Base-by-base conservation (phyloP, 352 stramenopile genomes). In the Globisporangium irregulare region DNA sequence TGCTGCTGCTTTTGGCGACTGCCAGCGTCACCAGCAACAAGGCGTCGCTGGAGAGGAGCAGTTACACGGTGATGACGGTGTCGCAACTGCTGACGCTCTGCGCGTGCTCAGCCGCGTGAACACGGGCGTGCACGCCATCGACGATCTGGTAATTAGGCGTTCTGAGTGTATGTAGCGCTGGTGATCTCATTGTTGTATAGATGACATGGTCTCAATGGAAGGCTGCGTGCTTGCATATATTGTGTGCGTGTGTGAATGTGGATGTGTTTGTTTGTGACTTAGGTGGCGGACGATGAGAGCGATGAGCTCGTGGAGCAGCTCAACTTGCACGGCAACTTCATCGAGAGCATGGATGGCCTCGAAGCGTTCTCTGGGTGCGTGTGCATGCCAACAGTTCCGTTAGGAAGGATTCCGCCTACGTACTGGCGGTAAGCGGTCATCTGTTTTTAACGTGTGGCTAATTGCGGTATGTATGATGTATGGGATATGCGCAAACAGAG, bases 301-400 rank as follows among this genome's bases (percentile, higher is more conserved):
- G 77, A 89, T 58, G 75, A 82, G 29, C 63, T 70, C 20, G 76
- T 92, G 32, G 81, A 87, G 74, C 84, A 92, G 62, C 72, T 95
- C 63, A 95, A 93, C 73, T 57, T 93, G 18, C 87, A 93, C 68
- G 87, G 87, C 5, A 95, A 95, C 69, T 53, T 56, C 32, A 77
- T 95, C 57, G 70, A 80, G 62, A 71, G 62, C 14, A 79, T 95
- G 66, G 82, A 95, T 48, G 87, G 87, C 14, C 69, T 95, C 0
- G 81, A 92, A 36, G 65, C 66, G 8, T 93, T 91, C 68, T 78
- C 69, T 2, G 64, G 74, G 81, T 89, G 64, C 24, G 59, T 67
- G 50, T 27, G 20, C 4, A 54, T 25, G 20, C 20, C 12, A 1
- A 12, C 7, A 54, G 7, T 20, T 63, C 5, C 43, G 3, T 20